Conservation (phyloP, 306 rosid species). For the Casuarina glauca region DNA sequence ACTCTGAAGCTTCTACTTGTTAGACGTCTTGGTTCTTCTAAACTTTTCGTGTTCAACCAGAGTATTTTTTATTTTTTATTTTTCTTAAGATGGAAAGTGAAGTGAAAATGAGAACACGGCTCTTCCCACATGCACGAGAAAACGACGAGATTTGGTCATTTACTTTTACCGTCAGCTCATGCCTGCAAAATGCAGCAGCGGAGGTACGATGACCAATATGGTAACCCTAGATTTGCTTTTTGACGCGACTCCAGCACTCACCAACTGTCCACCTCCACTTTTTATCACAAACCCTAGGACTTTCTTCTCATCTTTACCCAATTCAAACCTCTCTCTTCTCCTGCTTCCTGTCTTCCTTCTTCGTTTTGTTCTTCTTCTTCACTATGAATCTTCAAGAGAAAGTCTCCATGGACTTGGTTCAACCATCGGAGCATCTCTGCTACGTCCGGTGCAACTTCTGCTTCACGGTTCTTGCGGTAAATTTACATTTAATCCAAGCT, state of each 20-base stretch:
- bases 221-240: constrained; percentile 47
- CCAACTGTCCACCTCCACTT: neutral
- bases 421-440: constrained; percentile 85
- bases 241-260: constrained; percentile 31
- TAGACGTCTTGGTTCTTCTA: neutral
- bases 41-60: neutral
- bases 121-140: constrained; percentile 1
- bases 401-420: constrained; percentile 66
- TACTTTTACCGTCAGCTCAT: constrained; percentile 35
- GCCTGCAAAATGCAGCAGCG: constrained; percentile 45
- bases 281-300: constrained; percentile 41
- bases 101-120: neutral
- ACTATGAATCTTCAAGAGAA: constrained; percentile 73
- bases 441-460: constrained; percentile 98
- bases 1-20: neutral
- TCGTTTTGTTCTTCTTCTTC: constrained; percentile 13
- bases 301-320: constrained; percentile 10
- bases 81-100: neutral
- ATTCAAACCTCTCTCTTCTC: neutral
- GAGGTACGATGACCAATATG: constrained; percentile 33
- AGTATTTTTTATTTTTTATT: too few species aligned
- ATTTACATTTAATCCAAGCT: neutral
- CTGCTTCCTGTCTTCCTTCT: constrained; percentile 1
- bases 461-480: constrained; percentile 92
- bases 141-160: constrained; percentile 19